Evolutionary conservation across 2,329 filamentous ascomycete species (phyloP).

Genomic region (Scopulariopsis brevicaulis): DNA sequence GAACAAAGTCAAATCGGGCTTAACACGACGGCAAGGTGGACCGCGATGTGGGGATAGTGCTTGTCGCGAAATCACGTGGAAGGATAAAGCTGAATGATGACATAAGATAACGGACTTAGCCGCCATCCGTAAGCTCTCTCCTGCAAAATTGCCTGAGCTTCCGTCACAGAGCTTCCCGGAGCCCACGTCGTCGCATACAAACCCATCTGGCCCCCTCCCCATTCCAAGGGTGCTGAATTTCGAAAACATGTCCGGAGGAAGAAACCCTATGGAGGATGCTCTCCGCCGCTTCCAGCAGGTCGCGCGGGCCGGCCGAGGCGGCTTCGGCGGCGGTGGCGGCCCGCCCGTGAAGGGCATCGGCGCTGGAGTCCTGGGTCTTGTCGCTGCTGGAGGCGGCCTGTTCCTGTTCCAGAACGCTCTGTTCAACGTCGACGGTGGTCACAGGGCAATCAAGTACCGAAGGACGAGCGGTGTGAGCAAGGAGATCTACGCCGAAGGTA

Average conservation of each 20-base stretch:
- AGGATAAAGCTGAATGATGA: not conserved
- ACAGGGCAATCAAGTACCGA: conserved; percentile 97
- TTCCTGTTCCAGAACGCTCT: conserved; percentile 47
- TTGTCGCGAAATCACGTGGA: conserved; percentile 3
- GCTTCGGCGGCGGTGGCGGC: conserved; percentile 28
- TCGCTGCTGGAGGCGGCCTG: conserved; percentile 31
- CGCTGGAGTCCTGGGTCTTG: conserved; percentile 26
- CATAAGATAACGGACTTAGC: not conserved
- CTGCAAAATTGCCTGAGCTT: conserved; percentile 5
- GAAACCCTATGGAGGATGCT: conserved; percentile 35
- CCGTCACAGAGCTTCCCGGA: not conserved
- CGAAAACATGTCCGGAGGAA: conserved; percentile 5
- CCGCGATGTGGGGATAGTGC: conserved; percentile 1
- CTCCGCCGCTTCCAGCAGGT: conserved; percentile 38
- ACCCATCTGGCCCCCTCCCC: not conserved
- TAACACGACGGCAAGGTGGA: not conserved
- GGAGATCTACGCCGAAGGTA: conserved; percentile 94
- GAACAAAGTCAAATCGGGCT: not conserved
- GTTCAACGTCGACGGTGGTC: conserved; percentile 90
- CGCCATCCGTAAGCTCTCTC: not conserved
- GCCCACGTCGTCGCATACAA: not conserved
- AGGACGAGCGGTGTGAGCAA: conserved; percentile 85
- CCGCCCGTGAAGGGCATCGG: conserved; percentile 27
- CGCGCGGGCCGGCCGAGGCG: conserved; percentile 26
- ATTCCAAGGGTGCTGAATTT: not conserved